A percentile compares a stretch with the other conserved stretches of the same genome.
phyloP scores from a whole-genome alignment of 2,329 filamentous ascomycete species.

The Coniochaeta hoffmannii region DNA sequence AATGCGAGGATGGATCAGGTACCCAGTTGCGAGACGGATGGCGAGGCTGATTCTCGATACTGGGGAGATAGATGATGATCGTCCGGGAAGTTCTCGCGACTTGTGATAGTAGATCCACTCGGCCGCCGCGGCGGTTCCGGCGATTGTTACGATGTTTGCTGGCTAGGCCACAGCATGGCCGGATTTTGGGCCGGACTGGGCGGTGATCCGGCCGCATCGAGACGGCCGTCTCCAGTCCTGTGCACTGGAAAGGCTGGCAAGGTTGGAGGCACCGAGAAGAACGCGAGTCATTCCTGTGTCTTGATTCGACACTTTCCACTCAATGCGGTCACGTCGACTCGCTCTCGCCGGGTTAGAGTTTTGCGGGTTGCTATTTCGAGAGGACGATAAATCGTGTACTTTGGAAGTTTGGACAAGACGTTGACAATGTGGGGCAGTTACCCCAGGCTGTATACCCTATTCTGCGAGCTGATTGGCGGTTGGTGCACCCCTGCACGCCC shows the following conservation, averaged over 20 bases:
- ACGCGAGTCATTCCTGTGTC: background rate
- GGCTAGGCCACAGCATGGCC: background rate
- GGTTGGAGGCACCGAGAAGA: background rate
- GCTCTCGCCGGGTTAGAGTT: background rate
- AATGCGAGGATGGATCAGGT: background rate
- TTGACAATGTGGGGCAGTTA: background rate
- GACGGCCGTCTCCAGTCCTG: background rate
- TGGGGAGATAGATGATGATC: background rate
- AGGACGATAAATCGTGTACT: background rate
- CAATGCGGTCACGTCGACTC: background rate
- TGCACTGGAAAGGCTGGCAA: background rate
- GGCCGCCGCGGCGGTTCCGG: background rate
- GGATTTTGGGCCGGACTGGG: background rate
- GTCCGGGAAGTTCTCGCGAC: background rate
- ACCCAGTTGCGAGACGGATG: background rate
- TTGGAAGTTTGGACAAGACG: background rate
- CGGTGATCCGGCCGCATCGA: background rate
- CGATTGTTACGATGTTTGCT: background rate
- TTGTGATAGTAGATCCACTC: background rate
- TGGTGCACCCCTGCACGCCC: background rate
- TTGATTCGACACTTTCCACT: background rate
- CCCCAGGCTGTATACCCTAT: background rate
- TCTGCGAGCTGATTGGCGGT: background rate
- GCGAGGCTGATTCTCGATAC: background rate
- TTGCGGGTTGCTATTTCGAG: background rate